A percentile compares a stretch with the other conserved stretches of the same genome.
phyloP scores from a whole-genome alignment of 352 stramenopile genomes.

The Phytophthora parvispora region DNA sequence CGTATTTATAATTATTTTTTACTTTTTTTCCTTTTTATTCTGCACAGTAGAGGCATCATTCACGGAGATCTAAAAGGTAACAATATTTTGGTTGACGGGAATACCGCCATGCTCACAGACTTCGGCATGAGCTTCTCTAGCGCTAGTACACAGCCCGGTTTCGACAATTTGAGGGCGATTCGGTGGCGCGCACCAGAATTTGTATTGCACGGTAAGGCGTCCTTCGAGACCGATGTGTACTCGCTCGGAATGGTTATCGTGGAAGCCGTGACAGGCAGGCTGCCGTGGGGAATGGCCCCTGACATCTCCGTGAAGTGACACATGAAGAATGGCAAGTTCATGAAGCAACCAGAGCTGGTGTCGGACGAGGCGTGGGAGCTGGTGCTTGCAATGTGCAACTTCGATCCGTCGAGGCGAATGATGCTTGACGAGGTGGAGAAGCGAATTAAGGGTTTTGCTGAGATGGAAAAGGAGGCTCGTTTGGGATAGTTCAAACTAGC shows the following conservation, averaged over 20 bases:
- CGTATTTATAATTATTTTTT: too few relatives aligned
- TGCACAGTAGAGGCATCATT: slow-evolving; percentile 11
- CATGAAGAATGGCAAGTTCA: slow-evolving; percentile 1
- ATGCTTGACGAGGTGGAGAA: slow-evolving; percentile 8
- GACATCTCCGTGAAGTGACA: slow-evolving; percentile 2
- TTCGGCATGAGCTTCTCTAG: slow-evolving; percentile 13
- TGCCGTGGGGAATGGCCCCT: slow-evolving; percentile 1
- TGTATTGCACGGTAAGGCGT: not conserved
- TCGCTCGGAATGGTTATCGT: slow-evolving; percentile 15
- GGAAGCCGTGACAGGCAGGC: not conserved
- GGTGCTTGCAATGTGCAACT: slow-evolving; percentile 12
- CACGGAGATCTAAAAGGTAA: slow-evolving; percentile 11
- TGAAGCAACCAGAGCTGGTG: not conserved
- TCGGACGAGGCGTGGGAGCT: slow-evolving; percentile 4
- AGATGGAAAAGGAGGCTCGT: not conserved
- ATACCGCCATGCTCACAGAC: slow-evolving; percentile 11
- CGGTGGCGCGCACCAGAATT: slow-evolving; percentile 13
- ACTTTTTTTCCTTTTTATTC: too few relatives aligned
- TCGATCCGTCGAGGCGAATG: slow-evolving; percentile 1
- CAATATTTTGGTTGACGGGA: slow-evolving; percentile 11
- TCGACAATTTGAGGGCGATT: slow-evolving; percentile 6
- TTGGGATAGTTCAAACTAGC: too few relatives aligned
- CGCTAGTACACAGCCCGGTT: not conserved
- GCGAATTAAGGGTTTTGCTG: not conserved
- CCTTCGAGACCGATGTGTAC: slow-evolving; percentile 12